Conservation (phyloP, 78 protist species). For the Dictyostelium citrinum region DNA sequence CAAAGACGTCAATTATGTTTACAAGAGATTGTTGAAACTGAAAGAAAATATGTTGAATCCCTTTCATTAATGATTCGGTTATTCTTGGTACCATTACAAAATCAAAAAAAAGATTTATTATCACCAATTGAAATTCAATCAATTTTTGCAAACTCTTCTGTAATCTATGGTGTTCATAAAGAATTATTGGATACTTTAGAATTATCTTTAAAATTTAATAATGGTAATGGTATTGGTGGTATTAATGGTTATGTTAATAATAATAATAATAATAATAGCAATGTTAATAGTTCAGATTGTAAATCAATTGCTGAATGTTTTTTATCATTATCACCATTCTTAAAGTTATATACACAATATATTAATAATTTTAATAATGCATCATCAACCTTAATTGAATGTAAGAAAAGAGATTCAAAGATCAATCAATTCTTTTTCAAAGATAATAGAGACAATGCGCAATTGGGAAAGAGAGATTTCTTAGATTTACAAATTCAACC, state of each 20-base stretch:
- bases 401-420: constrained; percentile 70
- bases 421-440: constrained; percentile 47
- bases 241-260: background rate
- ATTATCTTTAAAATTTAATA: background rate
- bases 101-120: constrained; percentile 20
- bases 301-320: constrained; percentile 53
- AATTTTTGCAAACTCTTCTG: constrained; percentile 40
- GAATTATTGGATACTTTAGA: constrained; percentile 40
- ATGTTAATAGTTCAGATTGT: background rate
- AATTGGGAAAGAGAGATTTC: constrained; percentile 36
- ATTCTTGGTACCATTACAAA: constrained; percentile 54
- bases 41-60: constrained; percentile 22
- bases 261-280: background rate
- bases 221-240: too few species aligned
- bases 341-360: constrained; percentile 51
- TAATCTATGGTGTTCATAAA: constrained; percentile 45
- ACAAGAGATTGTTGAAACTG: constrained; percentile 46
- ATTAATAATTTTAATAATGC: constrained; percentile 60
- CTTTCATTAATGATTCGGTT: constrained; percentile 8
- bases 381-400: constrained; percentile 24
- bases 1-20: constrained; percentile 4
- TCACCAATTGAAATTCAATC: background rate
- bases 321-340: constrained; percentile 19
- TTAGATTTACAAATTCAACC: constrained; percentile 68
- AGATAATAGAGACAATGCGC: constrained; percentile 22